Conservation (phyloP, 495 filamentous ascomycete species). For the Aspergillus carlsbadensis region DNA sequence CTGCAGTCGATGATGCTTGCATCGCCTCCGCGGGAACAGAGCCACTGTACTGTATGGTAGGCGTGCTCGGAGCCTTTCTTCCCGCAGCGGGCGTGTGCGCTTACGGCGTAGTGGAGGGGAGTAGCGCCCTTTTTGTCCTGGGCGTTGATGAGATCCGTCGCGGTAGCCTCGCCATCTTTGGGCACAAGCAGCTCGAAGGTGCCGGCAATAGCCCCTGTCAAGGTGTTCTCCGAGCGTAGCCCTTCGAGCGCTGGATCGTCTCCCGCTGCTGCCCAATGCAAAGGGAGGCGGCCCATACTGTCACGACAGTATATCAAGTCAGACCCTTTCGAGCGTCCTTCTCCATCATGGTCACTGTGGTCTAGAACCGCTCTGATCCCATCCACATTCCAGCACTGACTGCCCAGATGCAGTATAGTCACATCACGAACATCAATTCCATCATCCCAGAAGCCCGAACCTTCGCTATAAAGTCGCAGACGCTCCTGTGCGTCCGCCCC, state of each 20-base stretch:
- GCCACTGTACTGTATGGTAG: slow-evolving; percentile 1
- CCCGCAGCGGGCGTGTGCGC: slow-evolving; percentile 5
- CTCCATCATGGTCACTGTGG: slow-evolving; percentile 2
- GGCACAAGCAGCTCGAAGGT: slow-evolving; percentile 14
- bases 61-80: slow-evolving; percentile 9
- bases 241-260: background rate
- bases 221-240: slow-evolving; percentile 2
- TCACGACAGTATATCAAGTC: slow-evolving; percentile 11
- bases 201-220: background rate
- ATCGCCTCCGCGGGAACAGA: slow-evolving; percentile 14
- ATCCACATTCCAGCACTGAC: slow-evolving; percentile 15
- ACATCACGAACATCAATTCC: slow-evolving; percentile 3
- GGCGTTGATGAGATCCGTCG: slow-evolving; percentile 4
- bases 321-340: background rate
- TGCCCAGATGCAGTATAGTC: slow-evolving; percentile 14
- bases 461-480: background rate
- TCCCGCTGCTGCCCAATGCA: slow-evolving; percentile 20
- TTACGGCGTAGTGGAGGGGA: slow-evolving; percentile 11
- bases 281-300: slow-evolving; percentile 16
- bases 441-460: background rate
- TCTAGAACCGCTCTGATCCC: slow-evolving; percentile 14
- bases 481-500: slow-evolving; percentile 16
- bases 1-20: slow-evolving; percentile 7
- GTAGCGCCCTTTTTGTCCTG: slow-evolving; percentile 11
- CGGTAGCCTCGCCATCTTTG: slow-evolving; percentile 3